Evolutionary conservation across 2,329 filamentous ascomycete genomes (phyloP), one percentile per base, ranked within the genome.

Genomic region (Akanthomyces dipterigenus): DNA sequence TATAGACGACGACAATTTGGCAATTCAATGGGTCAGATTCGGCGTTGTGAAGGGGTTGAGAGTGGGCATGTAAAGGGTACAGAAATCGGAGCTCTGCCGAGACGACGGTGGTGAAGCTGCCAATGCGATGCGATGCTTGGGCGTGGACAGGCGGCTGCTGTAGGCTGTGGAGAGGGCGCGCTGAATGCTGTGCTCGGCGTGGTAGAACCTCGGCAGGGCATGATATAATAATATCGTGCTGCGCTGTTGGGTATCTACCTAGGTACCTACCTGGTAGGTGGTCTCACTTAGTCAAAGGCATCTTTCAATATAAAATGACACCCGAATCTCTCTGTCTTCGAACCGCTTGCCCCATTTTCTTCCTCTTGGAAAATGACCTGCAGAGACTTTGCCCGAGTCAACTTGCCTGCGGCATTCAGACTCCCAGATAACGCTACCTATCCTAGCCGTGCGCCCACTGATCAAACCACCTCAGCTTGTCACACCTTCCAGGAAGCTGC

Each of bases 401-500:
- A 38, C 36, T 38, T 38, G 36, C 36, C 31, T 34, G 8, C 7
- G 11, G 31, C 31, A 34, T 16, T 14, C 36, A 38, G 3, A 16
- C 12, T 16, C 16, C 12, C 12, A 22, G 43, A 46, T 46, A 20
- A 46, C 43, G 43, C 43, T 46, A 46, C 14, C 43, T n/a, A 38
- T 16, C 36, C 11, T 16, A 38, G 31, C 31, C 9, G 16, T 20
- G 12, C 20, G 8, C 43, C 43, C 43, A 14, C 43, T 20, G 20
- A 16, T 16, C 9, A 16, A 14, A 38, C 36, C 36, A 14, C 36
- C 14, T 14, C 43, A 64, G 59, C 80, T 75, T 53, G 80, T 76
- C 6, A 81, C 78, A 7, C 76, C 86, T 87, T 87, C 87, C 62
- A 88, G 73, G 1, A 86, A 69, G 40, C 85, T 9, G 36, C 85